Evolutionary conservation across 257 asterid genomes (phyloP).

Genomic region (Solanum medicagineum): DNA sequence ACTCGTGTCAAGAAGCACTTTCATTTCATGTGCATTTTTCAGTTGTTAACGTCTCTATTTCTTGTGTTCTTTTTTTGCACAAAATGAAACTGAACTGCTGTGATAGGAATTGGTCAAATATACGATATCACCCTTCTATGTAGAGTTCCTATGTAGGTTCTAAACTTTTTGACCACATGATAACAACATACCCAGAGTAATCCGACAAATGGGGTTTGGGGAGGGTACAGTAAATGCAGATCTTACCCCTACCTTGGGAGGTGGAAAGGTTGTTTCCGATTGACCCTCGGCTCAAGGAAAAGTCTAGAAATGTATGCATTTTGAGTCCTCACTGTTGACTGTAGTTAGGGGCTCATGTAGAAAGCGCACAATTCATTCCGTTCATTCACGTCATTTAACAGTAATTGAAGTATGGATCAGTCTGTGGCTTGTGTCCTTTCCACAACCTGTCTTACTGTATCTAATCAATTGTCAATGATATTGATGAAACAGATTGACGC

Average conservation of each 20-base stretch:
- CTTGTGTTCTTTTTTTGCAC: background rate
- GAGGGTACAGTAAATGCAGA: background rate
- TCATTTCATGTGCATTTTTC: background rate
- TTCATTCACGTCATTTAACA: background rate
- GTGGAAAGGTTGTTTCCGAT: background rate
- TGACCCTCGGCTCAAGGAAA: background rate
- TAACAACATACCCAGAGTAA: background rate
- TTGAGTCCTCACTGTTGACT: background rate
- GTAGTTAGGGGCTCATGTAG: background rate
- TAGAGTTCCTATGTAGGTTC: background rate
- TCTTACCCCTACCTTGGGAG: background rate
- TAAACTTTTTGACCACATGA: background rate
- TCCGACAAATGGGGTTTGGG: background rate
- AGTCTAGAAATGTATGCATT: background rate
- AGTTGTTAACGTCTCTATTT: background rate
- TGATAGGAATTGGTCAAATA: background rate
- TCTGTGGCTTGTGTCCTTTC: background rate
- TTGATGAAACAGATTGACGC: slow-evolving; percentile 40
- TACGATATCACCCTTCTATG: background rate
- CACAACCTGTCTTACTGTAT: background rate
- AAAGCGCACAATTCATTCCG: background rate
- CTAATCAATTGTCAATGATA: background rate
- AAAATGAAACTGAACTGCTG: background rate
- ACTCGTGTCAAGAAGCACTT: background rate
- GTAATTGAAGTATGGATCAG: background rate